phyloP scores from a whole-genome alignment of 495 filamentous ascomycete species.

The Neurospora sp. region DNA sequence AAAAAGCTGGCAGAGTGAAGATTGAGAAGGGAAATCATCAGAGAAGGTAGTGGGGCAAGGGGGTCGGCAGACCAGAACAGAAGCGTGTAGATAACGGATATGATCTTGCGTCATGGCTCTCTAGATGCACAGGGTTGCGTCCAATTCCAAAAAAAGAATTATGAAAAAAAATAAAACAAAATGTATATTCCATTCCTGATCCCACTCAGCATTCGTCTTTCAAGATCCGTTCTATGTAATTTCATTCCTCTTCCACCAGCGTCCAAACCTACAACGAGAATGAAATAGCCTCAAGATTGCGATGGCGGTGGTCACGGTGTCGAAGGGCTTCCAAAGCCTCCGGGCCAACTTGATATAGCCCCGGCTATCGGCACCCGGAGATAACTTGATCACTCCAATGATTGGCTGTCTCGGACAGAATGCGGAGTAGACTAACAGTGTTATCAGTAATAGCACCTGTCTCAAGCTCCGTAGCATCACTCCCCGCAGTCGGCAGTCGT shows the following conservation, averaged over 20 bases:
- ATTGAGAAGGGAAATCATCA: neutral
- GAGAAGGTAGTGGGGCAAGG: neutral
- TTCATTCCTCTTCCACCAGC: neutral
- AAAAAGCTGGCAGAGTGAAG: neutral
- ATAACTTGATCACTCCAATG: neutral
- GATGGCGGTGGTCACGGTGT: neutral
- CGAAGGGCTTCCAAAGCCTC: neutral
- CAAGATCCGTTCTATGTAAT: neutral
- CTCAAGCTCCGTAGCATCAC: neutral
- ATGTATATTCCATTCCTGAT: neutral
- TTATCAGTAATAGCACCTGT: neutral
- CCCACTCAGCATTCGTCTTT: neutral
- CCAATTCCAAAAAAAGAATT: neutral
- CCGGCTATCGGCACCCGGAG: neutral
- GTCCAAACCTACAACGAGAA: no score
- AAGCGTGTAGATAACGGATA: neutral
- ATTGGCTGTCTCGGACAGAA: neutral
- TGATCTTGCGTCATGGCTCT: neutral
- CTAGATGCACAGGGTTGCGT: neutral
- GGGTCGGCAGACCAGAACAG: neutral
- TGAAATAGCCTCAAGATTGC: neutral
- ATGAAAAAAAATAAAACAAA: no score
- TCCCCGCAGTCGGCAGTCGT: neutral
- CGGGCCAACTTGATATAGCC: neutral
- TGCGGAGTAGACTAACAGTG: neutral